Percentiles rank a stretch among this genome's conserved stretches.
These are phyloP conservation scores for Malassezia dermatis DNA, from an alignment of 1,284 basidiomycete genomes.

Conservation along the genomic window DNA sequence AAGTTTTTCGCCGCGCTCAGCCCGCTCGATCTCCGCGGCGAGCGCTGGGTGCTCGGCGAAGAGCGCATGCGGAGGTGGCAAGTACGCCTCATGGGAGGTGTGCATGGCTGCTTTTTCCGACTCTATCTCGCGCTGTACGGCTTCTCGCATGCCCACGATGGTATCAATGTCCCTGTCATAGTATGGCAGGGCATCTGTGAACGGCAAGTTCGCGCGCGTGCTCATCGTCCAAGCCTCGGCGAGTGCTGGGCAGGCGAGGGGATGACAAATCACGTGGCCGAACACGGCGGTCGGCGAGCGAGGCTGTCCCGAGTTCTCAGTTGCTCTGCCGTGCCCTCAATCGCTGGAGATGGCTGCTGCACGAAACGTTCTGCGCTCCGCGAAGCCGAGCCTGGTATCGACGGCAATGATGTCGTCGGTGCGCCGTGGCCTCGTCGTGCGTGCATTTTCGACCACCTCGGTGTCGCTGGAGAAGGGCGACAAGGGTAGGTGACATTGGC, in stretches of 20 bases:
- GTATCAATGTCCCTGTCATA: constrained; percentile 83
- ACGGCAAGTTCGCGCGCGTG: constrained; percentile 6
- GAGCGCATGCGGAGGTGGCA: constrained; percentile 65
- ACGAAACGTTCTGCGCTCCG: constrained; percentile 9
- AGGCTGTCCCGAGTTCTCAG: not conserved
- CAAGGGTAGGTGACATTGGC: constrained; percentile 17
- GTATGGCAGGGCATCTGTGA: constrained; percentile 72
- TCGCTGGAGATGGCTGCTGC: constrained; percentile 17
- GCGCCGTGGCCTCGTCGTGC: constrained; percentile 3
- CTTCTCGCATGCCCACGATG: constrained; percentile 60
- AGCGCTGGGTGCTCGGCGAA: constrained; percentile 28
- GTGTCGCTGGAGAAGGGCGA: constrained; percentile 25
- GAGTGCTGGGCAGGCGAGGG: not conserved
- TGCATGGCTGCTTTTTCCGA: constrained; percentile 56
- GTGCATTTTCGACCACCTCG: constrained; percentile 5
- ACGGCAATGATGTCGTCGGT: constrained; percentile 1
- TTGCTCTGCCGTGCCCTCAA: constrained; percentile 3
- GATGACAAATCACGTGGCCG: constrained; percentile 3
- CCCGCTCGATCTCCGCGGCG: constrained; percentile 33
- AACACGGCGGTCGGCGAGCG: not conserved
- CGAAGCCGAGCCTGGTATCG: constrained; percentile 2
- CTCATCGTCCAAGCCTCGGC: not conserved
- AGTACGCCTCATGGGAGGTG: constrained; percentile 57
- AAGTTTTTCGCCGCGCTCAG: constrained; percentile 53
- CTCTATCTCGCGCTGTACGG: constrained; percentile 63